Percentiles rank a stretch among this genome's conserved stretches.
These are phyloP conservation scores for Chenopodium berlandieri DNA, from an alignment of 148 eudicot genomes.

Conservation along the genomic window DNA sequence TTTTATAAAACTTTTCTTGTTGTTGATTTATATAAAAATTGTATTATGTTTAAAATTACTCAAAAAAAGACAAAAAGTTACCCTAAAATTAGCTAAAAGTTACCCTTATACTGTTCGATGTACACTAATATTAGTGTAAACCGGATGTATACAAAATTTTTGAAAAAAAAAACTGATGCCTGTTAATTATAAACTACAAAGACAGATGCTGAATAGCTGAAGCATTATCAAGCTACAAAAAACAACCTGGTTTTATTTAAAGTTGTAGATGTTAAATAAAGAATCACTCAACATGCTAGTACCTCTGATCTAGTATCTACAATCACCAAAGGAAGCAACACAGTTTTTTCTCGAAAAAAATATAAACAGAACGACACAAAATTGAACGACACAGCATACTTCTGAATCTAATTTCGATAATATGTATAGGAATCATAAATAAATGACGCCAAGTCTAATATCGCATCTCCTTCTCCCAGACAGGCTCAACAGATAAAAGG, in stretches of 20 bases:
- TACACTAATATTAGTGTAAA: too few relatives aligned
- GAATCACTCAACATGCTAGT: constrained; percentile 8
- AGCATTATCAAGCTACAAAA: not conserved
- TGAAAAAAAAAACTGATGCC: too few relatives aligned
- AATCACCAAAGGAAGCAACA: not conserved
- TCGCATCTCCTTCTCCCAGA: not conserved
- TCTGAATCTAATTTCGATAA: constrained; percentile 5
- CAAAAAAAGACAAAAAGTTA: too few relatives aligned
- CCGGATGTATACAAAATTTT: too few relatives aligned
- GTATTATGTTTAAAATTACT: too few relatives aligned
- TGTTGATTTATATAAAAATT: too few relatives aligned
- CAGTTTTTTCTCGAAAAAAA: not conserved
- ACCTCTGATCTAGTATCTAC: not conserved
- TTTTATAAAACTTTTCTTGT: too few relatives aligned
- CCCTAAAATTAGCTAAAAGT: too few relatives aligned
- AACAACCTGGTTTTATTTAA: not conserved
- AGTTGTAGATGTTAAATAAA: not conserved
- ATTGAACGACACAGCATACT: not conserved
- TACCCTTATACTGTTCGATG: too few relatives aligned
- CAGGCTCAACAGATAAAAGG: not conserved
- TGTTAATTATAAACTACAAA: too few relatives aligned
- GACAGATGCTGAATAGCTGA: not conserved
- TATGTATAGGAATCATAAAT: constrained; percentile 6
- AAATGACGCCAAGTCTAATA: not conserved
- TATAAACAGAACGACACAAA: constrained; percentile 1